Base-by-base conservation (phyloP, 495 filamentous ascomycete genomes). In the Penicillium antarcticum region DNA sequence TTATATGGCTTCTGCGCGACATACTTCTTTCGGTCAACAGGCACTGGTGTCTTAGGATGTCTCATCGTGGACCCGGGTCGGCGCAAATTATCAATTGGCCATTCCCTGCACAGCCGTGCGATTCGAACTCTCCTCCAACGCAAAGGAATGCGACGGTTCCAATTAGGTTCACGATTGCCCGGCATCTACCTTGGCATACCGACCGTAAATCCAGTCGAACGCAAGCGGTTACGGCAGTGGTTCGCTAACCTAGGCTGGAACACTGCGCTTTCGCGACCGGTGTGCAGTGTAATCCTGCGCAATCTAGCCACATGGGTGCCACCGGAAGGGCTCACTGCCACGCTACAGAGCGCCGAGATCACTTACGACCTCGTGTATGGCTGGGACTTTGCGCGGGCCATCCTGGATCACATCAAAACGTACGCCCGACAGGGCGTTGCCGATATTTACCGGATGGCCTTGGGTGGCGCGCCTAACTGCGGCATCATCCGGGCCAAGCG, bases 1-100 rank as follows among this genome's bases (percentile, higher is more conserved):
- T 70, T 96, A 8, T 95, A 92, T 66, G 91, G 91, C 18, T 96
- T 96, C 66, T 90, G 88, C 63, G 84, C 88, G 0, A 95, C 91
- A 9, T 95, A 94, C 62, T 89, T 79, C 66, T 84, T 86, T 68
- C 81, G 80, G 38, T 80, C 80, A 1, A 81, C 80, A 3, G 77
- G 78, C 29, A 86, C 84, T 2, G 91, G 88, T 11, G 85, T 87
- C n/a, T 83, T 96, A 48, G 88, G 85, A 12, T 84, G 87, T 29
- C 68, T 96, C 42, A 87, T 95, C 41, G 91, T 95, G 31, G 91
- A 95, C 55, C 90, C 91, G 0, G 62, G 83, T 26, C 82, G 91
- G 52, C 80, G 91, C 29, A 92, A 92, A 57, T 78, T 95, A 4
- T 92, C 89, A 2, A 91, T 96, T 48, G 91, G 91, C 2, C 81